Base-by-base conservation (phyloP, 139 green algal genomes). In the Coelastrella sp. region DNA sequence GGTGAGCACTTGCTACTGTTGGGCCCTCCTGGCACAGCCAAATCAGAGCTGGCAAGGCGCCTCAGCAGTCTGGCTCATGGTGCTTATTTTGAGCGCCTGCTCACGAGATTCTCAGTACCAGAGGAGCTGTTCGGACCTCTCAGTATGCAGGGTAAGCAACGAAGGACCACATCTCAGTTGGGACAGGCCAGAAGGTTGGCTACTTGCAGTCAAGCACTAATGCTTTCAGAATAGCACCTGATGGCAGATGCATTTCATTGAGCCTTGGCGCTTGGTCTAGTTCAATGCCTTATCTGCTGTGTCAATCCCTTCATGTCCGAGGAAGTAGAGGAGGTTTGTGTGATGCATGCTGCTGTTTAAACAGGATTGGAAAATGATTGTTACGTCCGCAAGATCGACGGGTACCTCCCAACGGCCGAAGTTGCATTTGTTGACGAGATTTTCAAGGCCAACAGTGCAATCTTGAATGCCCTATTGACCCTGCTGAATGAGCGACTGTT, bases 51-150 rank as follows among this genome's bases (percentile, higher is more conserved):
- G 1, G 88, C 89, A 34, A 92, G 93, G 15, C 89, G 96, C 8
- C 85, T 97, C 35, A 94, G 88, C 60, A 64, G 84, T 27, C 67
- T 98, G 0, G 89, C 88, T 40, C 81, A 88, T 7, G 94, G 93
- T 25, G 84, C 59, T 21, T 98, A 96, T 85, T 98, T 98, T 90
- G 96, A 98, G 90, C 90, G 96, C 32, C 91, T 98, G 69, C 92
- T 98, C 40, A 98, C 96, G 15, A 89, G 96, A n/a, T 98, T 98
- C 87, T 96, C 93, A 32, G 96, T 98, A 13, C 96, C 96, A 17
- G 96, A 98, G 89, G 96, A 98, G 90, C 88, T 98, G 57, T 98
- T 98, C 81, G 96, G 96, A 0, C 96, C 96, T 0, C 87, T 98
- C 48, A 97, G 93, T 6, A 98, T 98, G 96, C 87, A 85, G 64